A percentile compares a stretch with the other conserved stretches of the same genome.
Conservation (phyloP, 2,329 filamentous ascomycete species). For the Aureobasidium sp. region DNA sequence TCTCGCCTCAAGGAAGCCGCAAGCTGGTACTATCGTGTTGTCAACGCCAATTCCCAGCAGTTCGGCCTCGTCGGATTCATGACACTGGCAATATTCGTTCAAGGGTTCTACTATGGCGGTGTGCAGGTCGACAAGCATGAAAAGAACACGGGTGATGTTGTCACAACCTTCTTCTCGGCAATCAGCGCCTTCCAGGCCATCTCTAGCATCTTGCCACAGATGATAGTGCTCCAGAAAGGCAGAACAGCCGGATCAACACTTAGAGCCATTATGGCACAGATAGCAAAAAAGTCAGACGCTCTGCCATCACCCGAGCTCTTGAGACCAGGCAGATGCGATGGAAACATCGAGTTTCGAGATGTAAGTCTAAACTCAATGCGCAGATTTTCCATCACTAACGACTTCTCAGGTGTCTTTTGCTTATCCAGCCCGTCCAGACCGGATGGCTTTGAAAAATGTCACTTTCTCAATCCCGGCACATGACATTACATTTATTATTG, state of each 20-base stretch:
- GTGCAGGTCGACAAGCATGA: conserved; percentile 55
- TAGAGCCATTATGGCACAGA: conserved; percentile 35
- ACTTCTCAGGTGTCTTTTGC: conserved; percentile 61
- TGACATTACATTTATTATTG: conserved; percentile 71
- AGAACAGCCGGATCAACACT: conserved; percentile 63
- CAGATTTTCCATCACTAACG: neutral
- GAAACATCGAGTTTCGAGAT: conserved; percentile 61
- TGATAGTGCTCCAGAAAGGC: conserved; percentile 71
- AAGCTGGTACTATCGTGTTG: conserved; percentile 58
- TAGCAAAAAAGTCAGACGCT: conserved; percentile 20
- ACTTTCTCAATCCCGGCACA: conserved; percentile 54
- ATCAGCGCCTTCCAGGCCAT: conserved; percentile 68
- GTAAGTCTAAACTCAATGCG: conserved; percentile 37
- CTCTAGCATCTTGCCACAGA: conserved; percentile 65
- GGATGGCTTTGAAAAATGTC: conserved; percentile 53
- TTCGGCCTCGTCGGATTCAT: conserved; percentile 66
- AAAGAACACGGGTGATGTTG: conserved; percentile 55
- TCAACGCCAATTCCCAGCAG: conserved; percentile 60
- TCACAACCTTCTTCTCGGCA: conserved; percentile 81
- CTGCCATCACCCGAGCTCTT: conserved; percentile 17
- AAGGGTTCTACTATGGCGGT: conserved; percentile 84
- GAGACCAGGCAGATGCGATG: conserved; percentile 42
- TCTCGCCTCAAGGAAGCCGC: conserved; percentile 50
- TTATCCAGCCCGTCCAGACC: conserved; percentile 61
- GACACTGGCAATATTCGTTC: conserved; percentile 69